Evolutionary conservation across 768 basidiomycete species (phyloP).

Genomic region (Holtermanniella nyarrowii): DNA sequence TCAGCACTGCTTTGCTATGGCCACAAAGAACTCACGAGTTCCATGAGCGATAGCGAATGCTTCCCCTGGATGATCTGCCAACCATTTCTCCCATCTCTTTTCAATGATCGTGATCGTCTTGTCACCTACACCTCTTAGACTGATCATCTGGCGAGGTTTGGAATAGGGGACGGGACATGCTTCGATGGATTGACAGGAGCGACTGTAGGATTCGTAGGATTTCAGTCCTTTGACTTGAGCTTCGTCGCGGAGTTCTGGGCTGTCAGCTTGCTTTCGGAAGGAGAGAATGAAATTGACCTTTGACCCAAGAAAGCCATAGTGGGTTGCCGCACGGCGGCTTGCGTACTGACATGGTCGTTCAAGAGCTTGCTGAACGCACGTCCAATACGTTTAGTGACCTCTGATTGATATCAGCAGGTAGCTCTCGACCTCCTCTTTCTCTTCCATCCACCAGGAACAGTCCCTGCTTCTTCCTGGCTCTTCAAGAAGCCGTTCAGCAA

Average conservation of each 20-base stretch:
- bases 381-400: no score
- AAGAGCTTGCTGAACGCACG: no score
- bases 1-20: not conserved
- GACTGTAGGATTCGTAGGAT: conserved; percentile 25
- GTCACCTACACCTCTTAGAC: conserved; percentile 27
- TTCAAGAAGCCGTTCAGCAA: no score
- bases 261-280: not conserved
- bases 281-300: conserved; percentile 17
- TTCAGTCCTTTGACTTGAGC: conserved; percentile 27
- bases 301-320: conserved; percentile 31
- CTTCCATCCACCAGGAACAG: no score
- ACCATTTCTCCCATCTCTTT: conserved; percentile 25
- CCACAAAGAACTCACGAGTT: not conserved
- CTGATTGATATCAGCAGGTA: no score
- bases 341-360: not conserved
- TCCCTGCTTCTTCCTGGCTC: no score
- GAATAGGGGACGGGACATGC: conserved; percentile 30
- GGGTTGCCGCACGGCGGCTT: conserved; percentile 32
- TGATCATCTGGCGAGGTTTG: conserved; percentile 28
- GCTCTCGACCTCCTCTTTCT: no score
- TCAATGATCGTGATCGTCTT: conserved; percentile 28
- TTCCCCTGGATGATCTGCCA: conserved; percentile 14
- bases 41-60: not conserved
- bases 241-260: conserved; percentile 23
- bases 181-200: conserved; percentile 27